Base-by-base conservation (phyloP, 1,284 basidiomycete species). In the Cerrena zonata region DNA sequence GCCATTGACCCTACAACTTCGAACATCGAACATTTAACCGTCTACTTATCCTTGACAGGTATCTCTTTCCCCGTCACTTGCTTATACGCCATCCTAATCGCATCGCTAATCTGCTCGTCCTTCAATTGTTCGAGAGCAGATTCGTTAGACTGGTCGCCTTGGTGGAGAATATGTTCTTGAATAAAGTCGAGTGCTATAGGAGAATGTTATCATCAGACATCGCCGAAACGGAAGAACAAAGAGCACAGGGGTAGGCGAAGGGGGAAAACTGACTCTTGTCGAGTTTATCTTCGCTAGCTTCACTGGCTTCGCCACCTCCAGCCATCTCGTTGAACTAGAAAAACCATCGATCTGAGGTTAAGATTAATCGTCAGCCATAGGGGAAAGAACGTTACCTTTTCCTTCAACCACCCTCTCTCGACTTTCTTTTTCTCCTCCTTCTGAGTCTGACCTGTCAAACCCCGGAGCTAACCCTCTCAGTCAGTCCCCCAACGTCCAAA, bases 131-230 rank as follows among this genome's bases (percentile, higher is more conserved):
- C 73, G 5, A 69, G 4, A 1, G 69, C 68, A 5, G 64, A 65
- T 56, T 75, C 73, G 54, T 73, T 59, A 26, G 62, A 53, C 57
- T 75, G 72, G 22, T 63, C 56, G 23, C 71, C 72, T 53, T 70
- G 57, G 46, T 63, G 61, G 18, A 74, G 53, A 24, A 74, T 57
- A 49, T 74, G 67, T 53, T 73, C 66, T 55, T 75, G 72, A 40
- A 72, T 63, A 45, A 70, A 66, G 52, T 74, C 71, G 53, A 73
- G 67, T 12, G 67, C 71, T 72, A n/a, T n/a, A n/a, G 45, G 42
- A 21, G 45, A 44, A 51, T 30, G 10, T 34, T 22, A 42, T 47
- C 15, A 27, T n/a, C n/a, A n/a, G n/a, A n/a, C n/a, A n/a, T n/a
- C n/a, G n/a, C n/a, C n/a, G n/a, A n/a, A n/a, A n/a, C n/a, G 11